A percentile compares a stretch with the other conserved stretches of the same genome.
Conservation (phyloP, 2,329 filamentous ascomycete genomes). For the Didymella sp. region DNA sequence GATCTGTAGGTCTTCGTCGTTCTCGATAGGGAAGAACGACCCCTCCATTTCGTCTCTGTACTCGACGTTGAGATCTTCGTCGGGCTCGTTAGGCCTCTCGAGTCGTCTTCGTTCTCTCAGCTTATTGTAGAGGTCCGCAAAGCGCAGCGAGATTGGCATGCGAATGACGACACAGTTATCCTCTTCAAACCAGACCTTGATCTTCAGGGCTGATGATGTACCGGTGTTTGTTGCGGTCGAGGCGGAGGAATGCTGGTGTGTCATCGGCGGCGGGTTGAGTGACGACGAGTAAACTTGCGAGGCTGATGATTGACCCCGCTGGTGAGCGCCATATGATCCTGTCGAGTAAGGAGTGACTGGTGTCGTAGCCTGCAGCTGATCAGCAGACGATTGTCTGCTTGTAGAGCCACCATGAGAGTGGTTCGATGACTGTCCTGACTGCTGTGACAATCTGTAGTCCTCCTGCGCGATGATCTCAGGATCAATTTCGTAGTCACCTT, state of each 20-base stretch:
- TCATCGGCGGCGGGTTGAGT: conserved; percentile 47
- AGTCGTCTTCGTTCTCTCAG: conserved; percentile 84
- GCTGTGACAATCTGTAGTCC: conserved; percentile 76
- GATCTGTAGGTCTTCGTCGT: conserved; percentile 79
- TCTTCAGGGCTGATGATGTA: conserved; percentile 67
- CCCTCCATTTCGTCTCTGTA: conserved; percentile 86
- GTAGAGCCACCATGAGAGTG: conserved; percentile 46
- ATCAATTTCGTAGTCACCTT: conserved; percentile 93
- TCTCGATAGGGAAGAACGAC: conserved; percentile 75
- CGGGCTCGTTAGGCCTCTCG: conserved; percentile 54
- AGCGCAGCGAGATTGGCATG: conserved; percentile 81
- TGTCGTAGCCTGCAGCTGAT: conserved; percentile 47
- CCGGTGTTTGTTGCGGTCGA: conserved; percentile 37
- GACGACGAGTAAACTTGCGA: conserved; percentile 41
- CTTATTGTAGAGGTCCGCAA: conserved; percentile 80
- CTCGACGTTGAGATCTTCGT: conserved; percentile 77
- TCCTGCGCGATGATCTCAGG: conserved; percentile 66
- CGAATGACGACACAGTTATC: conserved; percentile 91
- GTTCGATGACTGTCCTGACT: conserved; percentile 51
- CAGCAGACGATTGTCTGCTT: conserved; percentile 49
- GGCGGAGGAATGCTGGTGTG: conserved; percentile 47
- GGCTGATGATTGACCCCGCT: conserved; percentile 49
- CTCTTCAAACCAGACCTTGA: conserved; percentile 88
- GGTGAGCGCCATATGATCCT: conserved; percentile 52
- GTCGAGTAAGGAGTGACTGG: conserved; percentile 47